Conservation (phyloP, 2,329 filamentous ascomycete genomes). For the Beauveria sp. region DNA sequence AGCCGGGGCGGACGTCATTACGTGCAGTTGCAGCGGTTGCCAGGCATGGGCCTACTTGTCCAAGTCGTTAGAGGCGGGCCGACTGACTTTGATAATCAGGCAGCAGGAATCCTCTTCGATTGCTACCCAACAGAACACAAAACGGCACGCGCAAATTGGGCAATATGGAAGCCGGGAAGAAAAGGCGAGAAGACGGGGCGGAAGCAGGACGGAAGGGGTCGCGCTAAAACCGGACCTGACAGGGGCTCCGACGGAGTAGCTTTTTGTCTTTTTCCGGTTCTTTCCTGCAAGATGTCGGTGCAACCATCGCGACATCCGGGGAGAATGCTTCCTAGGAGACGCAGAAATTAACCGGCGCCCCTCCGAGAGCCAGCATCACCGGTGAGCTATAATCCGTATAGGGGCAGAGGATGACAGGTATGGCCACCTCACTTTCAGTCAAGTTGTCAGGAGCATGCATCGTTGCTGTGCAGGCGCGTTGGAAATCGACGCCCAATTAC, state of each 20-base stretch:
- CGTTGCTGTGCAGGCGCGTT: too few species aligned
- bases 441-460: too few species aligned
- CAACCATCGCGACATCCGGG: background rate
- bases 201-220: background rate
- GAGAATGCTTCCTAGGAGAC: background rate
- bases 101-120: background rate
- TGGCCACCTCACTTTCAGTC: too few species aligned
- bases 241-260: background rate
- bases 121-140: background rate
- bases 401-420: too few species aligned
- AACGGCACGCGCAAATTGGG: background rate
- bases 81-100: background rate
- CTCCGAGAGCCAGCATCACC: too few species aligned
- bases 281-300: background rate
- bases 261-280: background rate
- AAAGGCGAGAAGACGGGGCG: background rate
- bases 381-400: too few species aligned
- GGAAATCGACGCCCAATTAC: too few species aligned
- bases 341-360: background rate
- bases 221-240: background rate
- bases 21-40: background rate
- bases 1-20: background rate
- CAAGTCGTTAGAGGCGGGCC: background rate
- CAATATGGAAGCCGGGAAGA: background rate
- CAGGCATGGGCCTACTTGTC: background rate